phyloP scores from a whole-genome alignment of 164 flowering plant species.

The Berberis thunbergii region DNA sequence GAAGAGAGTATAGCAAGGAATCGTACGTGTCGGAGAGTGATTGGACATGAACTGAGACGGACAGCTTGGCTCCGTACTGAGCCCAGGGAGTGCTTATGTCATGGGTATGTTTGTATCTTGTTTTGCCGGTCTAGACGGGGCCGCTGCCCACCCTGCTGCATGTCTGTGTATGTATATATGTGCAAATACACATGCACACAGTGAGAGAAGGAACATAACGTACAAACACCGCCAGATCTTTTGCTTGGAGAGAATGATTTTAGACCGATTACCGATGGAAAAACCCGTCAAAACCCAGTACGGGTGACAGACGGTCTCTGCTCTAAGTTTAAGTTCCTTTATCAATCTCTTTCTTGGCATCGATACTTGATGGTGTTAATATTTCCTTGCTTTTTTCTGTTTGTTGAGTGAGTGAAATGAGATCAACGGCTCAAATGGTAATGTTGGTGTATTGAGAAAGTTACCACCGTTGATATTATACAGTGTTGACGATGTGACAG shows the following conservation, averaged over 20 bases:
- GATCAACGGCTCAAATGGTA: no score
- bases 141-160: not conserved
- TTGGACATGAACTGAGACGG: not conserved
- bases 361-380: no score
- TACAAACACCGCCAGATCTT: constrained; percentile 21
- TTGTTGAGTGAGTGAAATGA: no score
- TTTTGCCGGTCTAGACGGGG: constrained; percentile 12
- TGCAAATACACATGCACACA: no score
- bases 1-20: not conserved
- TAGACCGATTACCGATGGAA: constrained; percentile 17
- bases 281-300: constrained; percentile 13
- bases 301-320: not conserved
- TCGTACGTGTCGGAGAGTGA: constrained; percentile 9
- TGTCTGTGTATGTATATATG: not conserved
- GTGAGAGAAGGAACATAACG: no score
- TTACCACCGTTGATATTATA: no score
- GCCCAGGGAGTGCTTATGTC: not conserved
- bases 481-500: no score
- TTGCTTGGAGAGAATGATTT: constrained; percentile 16
- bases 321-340: no score
- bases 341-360: no score
- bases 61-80: not conserved
- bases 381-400: no score
- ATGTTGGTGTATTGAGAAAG: no score
- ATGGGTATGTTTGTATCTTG: not conserved